These are phyloP conservation scores for Monosporascus sp. DNA, from an alignment of 2,329 filamentous ascomycete genomes.

Conservation along the genomic window DNA sequence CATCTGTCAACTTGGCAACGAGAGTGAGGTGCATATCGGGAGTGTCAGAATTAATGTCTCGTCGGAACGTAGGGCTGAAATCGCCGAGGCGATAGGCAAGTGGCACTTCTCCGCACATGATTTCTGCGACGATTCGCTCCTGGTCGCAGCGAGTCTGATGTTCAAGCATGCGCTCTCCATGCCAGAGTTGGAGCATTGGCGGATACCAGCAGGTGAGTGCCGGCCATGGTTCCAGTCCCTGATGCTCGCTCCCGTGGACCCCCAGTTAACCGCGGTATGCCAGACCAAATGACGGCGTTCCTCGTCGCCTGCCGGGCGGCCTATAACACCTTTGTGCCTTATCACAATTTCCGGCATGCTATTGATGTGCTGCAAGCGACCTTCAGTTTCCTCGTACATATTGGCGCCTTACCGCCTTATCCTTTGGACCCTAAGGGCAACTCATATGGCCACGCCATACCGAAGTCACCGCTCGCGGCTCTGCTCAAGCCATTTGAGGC, in stretches of 20 bases:
- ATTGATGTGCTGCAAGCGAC: constrained; percentile 92
- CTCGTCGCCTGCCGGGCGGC: constrained; percentile 82
- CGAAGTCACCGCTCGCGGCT: constrained; percentile 62
- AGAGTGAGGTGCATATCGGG: constrained; percentile 57
- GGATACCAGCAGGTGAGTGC: constrained; percentile 66
- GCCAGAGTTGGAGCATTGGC: constrained; percentile 76
- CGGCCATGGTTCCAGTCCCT: background rate
- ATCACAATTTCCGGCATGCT: constrained; percentile 97
- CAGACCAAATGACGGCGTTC: constrained; percentile 78
- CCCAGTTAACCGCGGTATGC: constrained; percentile 34
- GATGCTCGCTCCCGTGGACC: constrained; percentile 15
- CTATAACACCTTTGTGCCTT: constrained; percentile 96
- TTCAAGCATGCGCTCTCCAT: constrained; percentile 80
- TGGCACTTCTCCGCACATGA: constrained; percentile 91
- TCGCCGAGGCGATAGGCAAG: constrained; percentile 65
- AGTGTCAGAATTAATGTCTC: constrained; percentile 64
- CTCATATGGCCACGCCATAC: constrained; percentile 19
- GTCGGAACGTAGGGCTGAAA: constrained; percentile 56
- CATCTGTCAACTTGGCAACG: constrained; percentile 68
- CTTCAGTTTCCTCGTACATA: constrained; percentile 80
- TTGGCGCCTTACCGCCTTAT: constrained; percentile 71
- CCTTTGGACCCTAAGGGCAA: constrained; percentile 31
- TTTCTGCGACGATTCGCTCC: constrained; percentile 83
- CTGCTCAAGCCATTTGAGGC: constrained; percentile 84
- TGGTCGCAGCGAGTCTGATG: constrained; percentile 81